Evolutionary conservation across 2,329 filamentous ascomycete species (phyloP).

Genomic region (Apiospora aurea): DNA sequence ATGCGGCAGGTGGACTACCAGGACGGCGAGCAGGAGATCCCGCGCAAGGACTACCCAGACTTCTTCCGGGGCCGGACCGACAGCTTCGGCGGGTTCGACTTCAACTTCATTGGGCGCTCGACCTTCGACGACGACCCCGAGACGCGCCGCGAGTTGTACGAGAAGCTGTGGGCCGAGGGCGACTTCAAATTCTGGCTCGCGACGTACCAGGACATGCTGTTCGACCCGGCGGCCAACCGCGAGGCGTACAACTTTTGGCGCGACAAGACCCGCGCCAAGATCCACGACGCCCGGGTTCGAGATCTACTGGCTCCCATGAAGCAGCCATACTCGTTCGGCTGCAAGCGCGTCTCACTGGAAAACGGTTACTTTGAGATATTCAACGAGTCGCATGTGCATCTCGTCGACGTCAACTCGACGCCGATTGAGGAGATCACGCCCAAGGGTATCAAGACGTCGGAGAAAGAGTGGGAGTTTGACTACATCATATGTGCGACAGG

Average conservation of each 20-base stretch:
- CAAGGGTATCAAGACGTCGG: conserved; percentile 33
- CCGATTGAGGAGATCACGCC: conserved; percentile 32
- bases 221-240: conserved; percentile 53
- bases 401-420: conserved; percentile 38
- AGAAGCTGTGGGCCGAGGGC: conserved; percentile 55
- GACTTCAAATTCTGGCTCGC: conserved; percentile 62
- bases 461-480: conserved; percentile 36
- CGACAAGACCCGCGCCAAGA: conserved; percentile 53
- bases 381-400: conserved; percentile 40
- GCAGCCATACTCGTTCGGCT: conserved; percentile 59
- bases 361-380: conserved; percentile 41
- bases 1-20: conserved; percentile 58
- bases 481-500: conserved; percentile 47
- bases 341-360: conserved; percentile 48
- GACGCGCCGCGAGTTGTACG: conserved; percentile 55
- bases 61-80: conserved; percentile 59
- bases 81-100: conserved; percentile 65
- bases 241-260: conserved; percentile 61
- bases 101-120: conserved; percentile 59
- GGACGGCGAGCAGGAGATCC: conserved; percentile 48
- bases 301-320: conserved; percentile 58
- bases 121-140: conserved; percentile 60
- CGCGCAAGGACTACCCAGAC: conserved; percentile 55
- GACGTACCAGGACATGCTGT: conserved; percentile 59
- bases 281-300: conserved; percentile 53